Conservation (phyloP, 2,329 filamentous ascomycete genomes). For the Didymosphaeria variabile region DNA sequence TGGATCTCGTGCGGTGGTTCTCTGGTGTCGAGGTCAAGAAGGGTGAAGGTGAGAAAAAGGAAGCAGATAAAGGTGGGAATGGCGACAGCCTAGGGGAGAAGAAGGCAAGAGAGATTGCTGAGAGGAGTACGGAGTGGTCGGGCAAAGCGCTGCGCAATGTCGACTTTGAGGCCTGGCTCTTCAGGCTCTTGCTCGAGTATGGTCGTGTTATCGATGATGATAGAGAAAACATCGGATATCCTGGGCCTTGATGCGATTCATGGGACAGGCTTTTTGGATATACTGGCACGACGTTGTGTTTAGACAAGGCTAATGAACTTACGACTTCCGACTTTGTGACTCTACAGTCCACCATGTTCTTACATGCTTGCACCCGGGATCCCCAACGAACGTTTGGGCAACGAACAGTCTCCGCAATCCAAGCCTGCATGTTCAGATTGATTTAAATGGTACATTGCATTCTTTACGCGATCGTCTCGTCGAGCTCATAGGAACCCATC, state of each 20-base stretch:
- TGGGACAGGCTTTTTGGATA: not conserved
- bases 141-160: constrained; percentile 62
- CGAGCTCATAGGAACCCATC: too few species aligned
- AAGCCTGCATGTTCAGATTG: too few species aligned
- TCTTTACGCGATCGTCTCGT: too few species aligned
- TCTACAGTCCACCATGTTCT: too few species aligned
- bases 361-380: too few species aligned
- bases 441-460: too few species aligned
- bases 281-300: not conserved
- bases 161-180: constrained; percentile 69
- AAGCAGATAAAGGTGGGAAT: constrained; percentile 55
- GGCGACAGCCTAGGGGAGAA: constrained; percentile 54
- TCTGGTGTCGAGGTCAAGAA: constrained; percentile 54
- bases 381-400: too few species aligned
- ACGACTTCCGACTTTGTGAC: not conserved
- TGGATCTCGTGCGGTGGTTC: constrained; percentile 87
- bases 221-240: constrained; percentile 55
- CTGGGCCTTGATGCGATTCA: constrained; percentile 38
- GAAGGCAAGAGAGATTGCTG: constrained; percentile 62
- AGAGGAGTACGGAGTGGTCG: constrained; percentile 65
- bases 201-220: constrained; percentile 57
- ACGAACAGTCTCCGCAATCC: too few species aligned
- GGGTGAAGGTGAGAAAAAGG: constrained; percentile 57
- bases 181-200: constrained; percentile 68
- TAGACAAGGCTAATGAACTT: not conserved